Conservation (phyloP, 2,329 filamentous ascomycete species). For the Cladosporium sp. region DNA sequence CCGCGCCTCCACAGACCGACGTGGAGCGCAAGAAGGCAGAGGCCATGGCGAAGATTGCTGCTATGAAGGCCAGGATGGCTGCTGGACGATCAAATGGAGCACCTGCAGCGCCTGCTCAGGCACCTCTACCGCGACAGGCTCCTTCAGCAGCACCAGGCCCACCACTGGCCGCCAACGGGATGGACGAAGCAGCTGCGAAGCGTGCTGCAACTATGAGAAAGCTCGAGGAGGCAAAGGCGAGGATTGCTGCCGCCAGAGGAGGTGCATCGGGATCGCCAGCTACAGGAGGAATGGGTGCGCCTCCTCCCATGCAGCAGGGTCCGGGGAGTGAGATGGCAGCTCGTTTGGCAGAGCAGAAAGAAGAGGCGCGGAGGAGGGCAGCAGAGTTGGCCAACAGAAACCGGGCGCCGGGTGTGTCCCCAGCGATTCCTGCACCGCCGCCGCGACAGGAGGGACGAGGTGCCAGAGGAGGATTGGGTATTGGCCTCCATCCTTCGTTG, state of each 20-base stretch:
- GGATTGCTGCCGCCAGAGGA: slow-evolving; percentile 30
- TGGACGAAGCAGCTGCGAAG: slow-evolving; percentile 25
- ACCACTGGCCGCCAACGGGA: slow-evolving; percentile 6
- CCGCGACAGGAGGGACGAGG: slow-evolving; percentile 50
- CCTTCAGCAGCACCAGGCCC: slow-evolving; percentile 20
- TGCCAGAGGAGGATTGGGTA: slow-evolving; percentile 68
- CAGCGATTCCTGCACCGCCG: slow-evolving; percentile 38
- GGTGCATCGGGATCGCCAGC: slow-evolving; percentile 20
- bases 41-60: slow-evolving; percentile 36
- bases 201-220: slow-evolving; percentile 34
- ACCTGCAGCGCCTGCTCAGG: slow-evolving; percentile 19
- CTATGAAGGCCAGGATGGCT: slow-evolving; percentile 37
- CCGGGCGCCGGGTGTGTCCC: background rate
- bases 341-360: slow-evolving; percentile 16
- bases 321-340: slow-evolving; percentile 19
- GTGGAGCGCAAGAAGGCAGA: slow-evolving; percentile 37
- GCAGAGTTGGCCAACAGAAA: slow-evolving; percentile 11
- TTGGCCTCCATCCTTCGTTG: slow-evolving; percentile 76
- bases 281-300: slow-evolving; percentile 13
- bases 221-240: slow-evolving; percentile 38
- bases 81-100: slow-evolving; percentile 27
- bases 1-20: slow-evolving; percentile 27
- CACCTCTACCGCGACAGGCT: slow-evolving; percentile 19
- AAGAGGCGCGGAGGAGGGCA: slow-evolving; percentile 15
- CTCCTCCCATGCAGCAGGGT: slow-evolving; percentile 1